These are phyloP conservation scores for Arctium lappa DNA, from an alignment of 129 eudicot genomes.

Conservation along the genomic window DNA sequence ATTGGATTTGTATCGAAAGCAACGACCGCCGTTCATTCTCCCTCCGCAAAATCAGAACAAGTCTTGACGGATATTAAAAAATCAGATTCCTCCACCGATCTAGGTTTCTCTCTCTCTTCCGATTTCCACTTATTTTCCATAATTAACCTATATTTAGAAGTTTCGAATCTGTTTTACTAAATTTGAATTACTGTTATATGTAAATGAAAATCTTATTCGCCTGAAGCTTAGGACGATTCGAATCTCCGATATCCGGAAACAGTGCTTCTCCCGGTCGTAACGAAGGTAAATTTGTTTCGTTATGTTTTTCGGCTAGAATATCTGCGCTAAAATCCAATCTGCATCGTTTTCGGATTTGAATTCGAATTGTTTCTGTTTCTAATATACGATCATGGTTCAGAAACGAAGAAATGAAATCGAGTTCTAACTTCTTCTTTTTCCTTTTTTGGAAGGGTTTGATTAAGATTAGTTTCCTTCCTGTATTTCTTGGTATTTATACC, in stretches of 20 bases:
- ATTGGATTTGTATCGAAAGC: conserved; percentile 53
- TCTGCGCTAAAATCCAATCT: neutral
- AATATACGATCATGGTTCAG: conserved; percentile 8
- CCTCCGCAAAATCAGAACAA: conserved; percentile 69
- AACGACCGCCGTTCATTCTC: conserved; percentile 67
- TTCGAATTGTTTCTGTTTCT: neutral
- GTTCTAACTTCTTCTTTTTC: neutral
- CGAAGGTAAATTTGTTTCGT: conserved; percentile 38
- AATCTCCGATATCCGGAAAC: conserved; percentile 35
- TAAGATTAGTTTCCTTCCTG: neutral
- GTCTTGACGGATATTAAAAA: conserved; percentile 65
- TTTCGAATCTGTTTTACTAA: neutral
- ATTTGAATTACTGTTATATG: conserved; percentile 9
- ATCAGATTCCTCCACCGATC: conserved; percentile 50
- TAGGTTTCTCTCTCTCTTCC: conserved; percentile 28
- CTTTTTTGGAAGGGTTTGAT: neutral
- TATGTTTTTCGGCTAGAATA: neutral
- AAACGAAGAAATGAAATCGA: neutral
- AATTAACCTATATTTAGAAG: conserved; percentile 22
- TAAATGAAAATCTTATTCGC: conserved; percentile 11
- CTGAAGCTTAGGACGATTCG: conserved; percentile 36
- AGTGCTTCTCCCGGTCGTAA: conserved; percentile 34
- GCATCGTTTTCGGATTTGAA: conserved; percentile 4
- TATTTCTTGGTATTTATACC: neutral
- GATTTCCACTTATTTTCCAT: conserved; percentile 6